Evolutionary conservation across 2,329 filamentous ascomycete genomes (phyloP).

Genomic region (Sporothrix euskadiensis): DNA sequence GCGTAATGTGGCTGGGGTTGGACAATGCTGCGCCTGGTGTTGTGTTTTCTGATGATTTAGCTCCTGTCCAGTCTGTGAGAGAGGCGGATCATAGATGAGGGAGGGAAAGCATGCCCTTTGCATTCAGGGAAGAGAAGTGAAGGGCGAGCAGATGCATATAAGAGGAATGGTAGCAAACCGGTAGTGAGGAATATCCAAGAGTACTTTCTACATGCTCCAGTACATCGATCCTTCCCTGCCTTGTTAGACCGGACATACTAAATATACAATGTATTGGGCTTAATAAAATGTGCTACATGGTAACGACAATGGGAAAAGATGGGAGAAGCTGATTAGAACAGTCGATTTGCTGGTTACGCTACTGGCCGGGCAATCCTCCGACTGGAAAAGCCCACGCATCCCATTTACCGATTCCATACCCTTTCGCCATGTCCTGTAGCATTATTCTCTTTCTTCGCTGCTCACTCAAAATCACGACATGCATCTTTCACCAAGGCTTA

Average conservation of each 20-base stretch:
- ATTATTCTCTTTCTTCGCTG: not conserved
- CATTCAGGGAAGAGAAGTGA: not conserved
- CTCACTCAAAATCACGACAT: not conserved
- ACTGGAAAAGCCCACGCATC: not conserved
- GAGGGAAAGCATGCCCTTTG: not conserved
- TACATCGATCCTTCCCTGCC: too few relatives aligned
- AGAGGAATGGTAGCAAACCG: too few relatives aligned
- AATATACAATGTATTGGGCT: not conserved
- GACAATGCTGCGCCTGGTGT: not conserved
- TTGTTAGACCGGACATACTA: not conserved
- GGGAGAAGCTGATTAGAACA: not conserved
- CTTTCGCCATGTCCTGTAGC: not conserved
- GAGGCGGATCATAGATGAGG: too few relatives aligned
- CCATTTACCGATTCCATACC: not conserved
- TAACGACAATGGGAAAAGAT: not conserved
- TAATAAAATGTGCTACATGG: not conserved
- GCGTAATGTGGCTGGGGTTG: conserved; percentile 33
- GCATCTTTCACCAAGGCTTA: not conserved
- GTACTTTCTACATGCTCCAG: too few relatives aligned
- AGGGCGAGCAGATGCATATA: too few relatives aligned
- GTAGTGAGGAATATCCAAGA: too few relatives aligned
- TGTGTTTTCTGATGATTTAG: not conserved
- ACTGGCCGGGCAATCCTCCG: not conserved
- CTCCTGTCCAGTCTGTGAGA: not conserved
- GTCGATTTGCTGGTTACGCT: not conserved